Evolutionary conservation across 768 basidiomycete species (phyloP).

Genomic region (Collybiopsis confluens): DNA sequence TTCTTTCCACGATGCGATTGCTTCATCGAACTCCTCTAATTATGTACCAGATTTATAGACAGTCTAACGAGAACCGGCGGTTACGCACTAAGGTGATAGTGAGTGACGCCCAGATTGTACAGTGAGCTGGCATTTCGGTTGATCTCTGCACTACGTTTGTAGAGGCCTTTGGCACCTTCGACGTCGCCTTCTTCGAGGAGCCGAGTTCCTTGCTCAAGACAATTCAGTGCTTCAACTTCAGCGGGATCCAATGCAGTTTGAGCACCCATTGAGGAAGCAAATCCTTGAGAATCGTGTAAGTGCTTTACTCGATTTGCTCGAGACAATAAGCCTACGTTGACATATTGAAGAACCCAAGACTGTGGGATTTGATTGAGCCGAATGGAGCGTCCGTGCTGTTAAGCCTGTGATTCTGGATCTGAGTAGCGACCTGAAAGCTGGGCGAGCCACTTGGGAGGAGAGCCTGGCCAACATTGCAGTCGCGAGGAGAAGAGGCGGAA

Average conservation of each 20-base stretch:
- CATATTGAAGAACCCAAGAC: not conserved
- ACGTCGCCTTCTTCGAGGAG: conserved; percentile 87
- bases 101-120: conserved; percentile 86
- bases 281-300: conserved; percentile 41
- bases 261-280: conserved; percentile 75
- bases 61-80: conserved; percentile 11
- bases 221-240: conserved; percentile 71
- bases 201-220: conserved; percentile 78
- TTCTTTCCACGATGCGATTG: conserved; percentile 83
- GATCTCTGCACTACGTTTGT: conserved; percentile 76
- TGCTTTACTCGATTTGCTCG: not conserved
- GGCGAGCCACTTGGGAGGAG: not conserved
- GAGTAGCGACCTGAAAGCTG: not conserved
- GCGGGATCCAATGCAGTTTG: conserved; percentile 80
- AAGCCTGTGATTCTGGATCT: conserved; percentile 14
- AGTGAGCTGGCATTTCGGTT: conserved; percentile 76
- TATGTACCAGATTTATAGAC: conserved; percentile 11
- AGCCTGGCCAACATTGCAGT: not conserved
- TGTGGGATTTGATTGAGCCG: not conserved
- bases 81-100: conserved; percentile 79
- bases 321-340: not conserved
- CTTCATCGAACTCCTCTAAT: conserved; percentile 82
- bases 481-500: not conserved
- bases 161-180: conserved; percentile 69
- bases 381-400: not conserved